Percentiles rank a stretch among this genome's conserved stretches.
These are phyloP conservation scores for Myrica gale DNA, from an alignment of 306 rosid genomes.

Conservation along the genomic window DNA sequence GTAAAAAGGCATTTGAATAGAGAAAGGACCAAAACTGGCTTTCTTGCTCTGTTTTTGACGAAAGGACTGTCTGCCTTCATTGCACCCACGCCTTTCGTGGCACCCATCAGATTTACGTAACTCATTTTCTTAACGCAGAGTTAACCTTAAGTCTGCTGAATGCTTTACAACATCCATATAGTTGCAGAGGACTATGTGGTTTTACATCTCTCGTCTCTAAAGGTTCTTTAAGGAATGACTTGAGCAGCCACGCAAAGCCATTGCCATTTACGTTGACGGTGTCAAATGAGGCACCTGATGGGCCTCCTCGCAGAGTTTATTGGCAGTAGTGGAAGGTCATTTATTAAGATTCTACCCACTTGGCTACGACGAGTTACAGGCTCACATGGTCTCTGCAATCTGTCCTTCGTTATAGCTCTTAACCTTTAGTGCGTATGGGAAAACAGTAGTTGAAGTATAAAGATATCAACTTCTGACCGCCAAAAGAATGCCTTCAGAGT, in stretches of 20 bases:
- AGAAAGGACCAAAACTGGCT: slow-evolving; percentile 25
- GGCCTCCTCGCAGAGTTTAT: slow-evolving; percentile 17
- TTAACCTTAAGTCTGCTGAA: background rate
- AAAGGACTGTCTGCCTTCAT: slow-evolving; percentile 15
- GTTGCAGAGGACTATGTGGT: background rate
- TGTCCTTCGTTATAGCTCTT: slow-evolving; percentile 28
- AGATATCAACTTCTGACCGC: slow-evolving; percentile 33
- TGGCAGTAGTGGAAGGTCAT: slow-evolving; percentile 38
- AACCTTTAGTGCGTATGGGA: slow-evolving; percentile 39
- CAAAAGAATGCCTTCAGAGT: slow-evolving; percentile 17
- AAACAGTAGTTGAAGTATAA: slow-evolving; percentile 38
- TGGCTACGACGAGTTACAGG: slow-evolving; percentile 30
- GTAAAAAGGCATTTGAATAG: slow-evolving; percentile 38
- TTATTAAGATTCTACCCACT: slow-evolving; percentile 41
- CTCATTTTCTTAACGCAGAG: background rate
- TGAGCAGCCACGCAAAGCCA: background rate
- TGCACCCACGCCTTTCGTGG: background rate
- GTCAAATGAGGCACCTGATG: too few species aligned
- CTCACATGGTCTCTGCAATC: slow-evolving; percentile 42
- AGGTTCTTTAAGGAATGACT: background rate
- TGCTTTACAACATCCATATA: too few species aligned
- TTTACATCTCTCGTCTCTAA: background rate
- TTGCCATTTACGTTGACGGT: too few species aligned
- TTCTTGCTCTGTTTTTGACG: slow-evolving; percentile 28
- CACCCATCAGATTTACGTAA: background rate